Evolutionary conservation across 202 grass and related monocot species (phyloP).

Genomic region (Zoysia matrella): DNA sequence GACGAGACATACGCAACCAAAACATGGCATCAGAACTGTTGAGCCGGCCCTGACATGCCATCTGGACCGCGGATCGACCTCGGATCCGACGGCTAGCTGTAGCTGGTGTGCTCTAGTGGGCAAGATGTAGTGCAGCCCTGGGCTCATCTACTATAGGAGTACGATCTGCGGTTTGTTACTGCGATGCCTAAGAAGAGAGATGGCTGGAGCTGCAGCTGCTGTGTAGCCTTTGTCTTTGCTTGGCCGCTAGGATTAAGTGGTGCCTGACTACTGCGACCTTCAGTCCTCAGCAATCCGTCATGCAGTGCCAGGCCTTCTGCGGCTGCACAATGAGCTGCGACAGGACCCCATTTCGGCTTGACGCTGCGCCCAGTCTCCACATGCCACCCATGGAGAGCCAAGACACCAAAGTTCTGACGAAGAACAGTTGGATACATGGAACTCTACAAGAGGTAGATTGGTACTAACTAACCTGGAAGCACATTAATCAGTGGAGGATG

Average conservation of each 20-base stretch:
- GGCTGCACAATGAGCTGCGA: background rate
- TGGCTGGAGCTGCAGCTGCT: constrained; percentile 1
- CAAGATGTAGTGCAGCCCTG: constrained; percentile 35
- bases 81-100: background rate
- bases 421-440: constrained; percentile 29
- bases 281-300: background rate
- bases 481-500: constrained; percentile 1
- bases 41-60: background rate
- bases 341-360: constrained; percentile 10
- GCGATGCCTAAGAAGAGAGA: background rate
- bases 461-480: constrained; percentile 26
- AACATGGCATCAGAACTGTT: background rate
- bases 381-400: constrained; percentile 21
- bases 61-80: background rate
- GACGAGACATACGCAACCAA: background rate
- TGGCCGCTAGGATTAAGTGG: background rate
- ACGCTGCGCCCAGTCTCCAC: background rate
- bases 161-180: constrained; percentile 5
- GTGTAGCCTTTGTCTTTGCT: background rate
- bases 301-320: constrained; percentile 20
- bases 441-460: constrained; percentile 11
- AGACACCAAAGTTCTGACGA: background rate
- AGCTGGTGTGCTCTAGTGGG: background rate
- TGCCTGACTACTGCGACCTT: too few species aligned
- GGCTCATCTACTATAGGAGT: too few species aligned